Percentiles rank a stretch among this genome's conserved stretches.
phyloP scores from a whole-genome alignment of 176 grass and related monocot species.

The Saccharum spontaneum region DNA sequence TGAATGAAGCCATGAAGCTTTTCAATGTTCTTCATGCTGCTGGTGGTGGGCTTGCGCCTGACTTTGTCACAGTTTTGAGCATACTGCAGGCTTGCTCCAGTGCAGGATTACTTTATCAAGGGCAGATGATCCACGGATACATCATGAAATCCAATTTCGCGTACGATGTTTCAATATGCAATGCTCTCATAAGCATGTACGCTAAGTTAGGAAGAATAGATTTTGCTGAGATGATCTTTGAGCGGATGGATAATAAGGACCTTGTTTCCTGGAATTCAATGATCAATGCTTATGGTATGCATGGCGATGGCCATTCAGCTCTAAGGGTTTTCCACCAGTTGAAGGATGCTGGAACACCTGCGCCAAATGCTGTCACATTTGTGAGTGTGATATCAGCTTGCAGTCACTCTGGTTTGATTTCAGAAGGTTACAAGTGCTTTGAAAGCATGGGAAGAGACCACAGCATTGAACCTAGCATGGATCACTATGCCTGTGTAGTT shows the following conservation, averaged over 20 bases:
- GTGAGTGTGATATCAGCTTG: constrained; percentile 64
- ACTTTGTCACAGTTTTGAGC: constrained; percentile 54
- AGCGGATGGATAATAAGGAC: constrained; percentile 54
- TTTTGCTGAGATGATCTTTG: constrained; percentile 54
- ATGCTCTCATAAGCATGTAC: constrained; percentile 70
- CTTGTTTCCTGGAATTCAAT: constrained; percentile 75
- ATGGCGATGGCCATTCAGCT: constrained; percentile 58
- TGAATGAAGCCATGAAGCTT: constrained; percentile 52
- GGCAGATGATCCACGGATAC: constrained; percentile 56
- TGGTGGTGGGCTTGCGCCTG: constrained; percentile 23
- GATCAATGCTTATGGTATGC: constrained; percentile 61
- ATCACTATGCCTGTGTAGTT: constrained; percentile 70
- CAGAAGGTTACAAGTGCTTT: constrained; percentile 68
- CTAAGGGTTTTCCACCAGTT: constrained; percentile 50
- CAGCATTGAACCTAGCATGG: constrained; percentile 53
- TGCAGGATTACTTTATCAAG: constrained; percentile 42
- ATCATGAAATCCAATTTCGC: constrained; percentile 46
- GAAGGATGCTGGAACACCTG: constrained; percentile 26
- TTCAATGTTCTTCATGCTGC: constrained; percentile 42
- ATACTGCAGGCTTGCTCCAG: constrained; percentile 56
- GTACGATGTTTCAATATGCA: constrained; percentile 49
- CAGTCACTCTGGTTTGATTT: constrained; percentile 58
- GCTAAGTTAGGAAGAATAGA: constrained; percentile 55
- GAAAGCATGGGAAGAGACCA: constrained; percentile 59
- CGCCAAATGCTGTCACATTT: constrained; percentile 65